Conservation (phyloP, 495 filamentous ascomycete genomes). For the Neurospora sp. region DNA sequence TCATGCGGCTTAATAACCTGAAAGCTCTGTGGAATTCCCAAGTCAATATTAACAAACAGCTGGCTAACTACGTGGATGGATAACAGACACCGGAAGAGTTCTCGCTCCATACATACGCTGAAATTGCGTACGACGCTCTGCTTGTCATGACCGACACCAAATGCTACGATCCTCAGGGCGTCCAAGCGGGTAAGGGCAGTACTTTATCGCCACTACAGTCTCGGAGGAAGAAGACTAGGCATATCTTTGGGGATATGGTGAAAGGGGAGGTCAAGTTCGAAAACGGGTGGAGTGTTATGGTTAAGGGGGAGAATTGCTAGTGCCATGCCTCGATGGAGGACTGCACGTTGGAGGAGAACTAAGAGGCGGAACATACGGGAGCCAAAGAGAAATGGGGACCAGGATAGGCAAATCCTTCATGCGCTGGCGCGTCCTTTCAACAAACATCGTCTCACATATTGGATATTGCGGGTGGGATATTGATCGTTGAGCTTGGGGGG, state of each 20-base stretch:
- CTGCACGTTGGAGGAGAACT: neutral
- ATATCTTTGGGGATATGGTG: too few relatives aligned
- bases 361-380: neutral
- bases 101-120: neutral
- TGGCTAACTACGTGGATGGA: neutral
- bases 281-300: too few relatives aligned
- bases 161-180: neutral
- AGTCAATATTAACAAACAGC: neutral
- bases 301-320: too few relatives aligned
- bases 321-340: neutral
- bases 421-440: neutral
- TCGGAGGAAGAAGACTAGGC: too few relatives aligned
- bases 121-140: neutral
- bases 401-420: rapidly evolving
- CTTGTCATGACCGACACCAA: neutral
- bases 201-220: too few relatives aligned
- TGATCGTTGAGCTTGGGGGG: neutral
- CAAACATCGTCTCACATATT: neutral
- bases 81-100: neutral
- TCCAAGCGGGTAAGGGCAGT: neutral
- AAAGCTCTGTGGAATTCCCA: neutral
- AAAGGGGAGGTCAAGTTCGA: too few relatives aligned
- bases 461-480: neutral
- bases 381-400: neutral
- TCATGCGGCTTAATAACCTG: too few relatives aligned